Conservation (phyloP, 148 eudicot genomes). For the Nyssa sinensis region DNA sequence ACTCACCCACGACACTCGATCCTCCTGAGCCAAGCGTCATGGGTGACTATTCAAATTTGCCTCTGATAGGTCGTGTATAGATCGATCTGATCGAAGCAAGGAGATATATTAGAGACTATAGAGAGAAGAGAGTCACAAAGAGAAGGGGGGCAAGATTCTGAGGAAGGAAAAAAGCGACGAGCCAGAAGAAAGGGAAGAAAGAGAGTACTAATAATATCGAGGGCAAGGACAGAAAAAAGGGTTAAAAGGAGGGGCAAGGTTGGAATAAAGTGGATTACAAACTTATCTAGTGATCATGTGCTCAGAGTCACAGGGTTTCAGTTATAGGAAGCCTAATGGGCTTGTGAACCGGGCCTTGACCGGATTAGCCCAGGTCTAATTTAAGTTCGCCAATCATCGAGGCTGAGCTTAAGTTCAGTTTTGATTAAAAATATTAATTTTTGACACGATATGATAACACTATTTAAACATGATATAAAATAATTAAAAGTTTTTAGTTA, state of each 20-base stretch:
- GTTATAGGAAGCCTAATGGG: not conserved
- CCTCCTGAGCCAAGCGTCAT: slow-evolving; percentile 42
- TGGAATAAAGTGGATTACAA: slow-evolving; percentile 5
- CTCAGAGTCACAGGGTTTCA: not conserved
- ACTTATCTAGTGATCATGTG: not conserved
- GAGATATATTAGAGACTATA: not conserved
- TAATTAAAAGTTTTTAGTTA: no score
- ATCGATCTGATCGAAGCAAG: slow-evolving; percentile 8
- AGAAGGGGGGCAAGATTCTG: not conserved
- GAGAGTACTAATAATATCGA: not conserved
- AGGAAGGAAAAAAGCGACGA: not conserved
- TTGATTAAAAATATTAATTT: no score
- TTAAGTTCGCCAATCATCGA: no score
- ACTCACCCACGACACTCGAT: slow-evolving; percentile 50
- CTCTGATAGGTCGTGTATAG: not conserved
- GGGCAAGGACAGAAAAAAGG: not conserved
- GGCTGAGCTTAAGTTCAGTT: no score
- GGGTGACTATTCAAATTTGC: not conserved
- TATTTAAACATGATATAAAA: no score
- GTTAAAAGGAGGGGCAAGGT: not conserved
- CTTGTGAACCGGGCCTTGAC: not conserved
- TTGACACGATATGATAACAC: no score
- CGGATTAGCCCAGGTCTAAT: not conserved
- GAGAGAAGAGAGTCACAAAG: not conserved
- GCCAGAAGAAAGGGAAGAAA: not conserved